Evolutionary conservation across 78 protist species (phyloP).

Genomic region (Planoprotostelium fungivorum): DNA sequence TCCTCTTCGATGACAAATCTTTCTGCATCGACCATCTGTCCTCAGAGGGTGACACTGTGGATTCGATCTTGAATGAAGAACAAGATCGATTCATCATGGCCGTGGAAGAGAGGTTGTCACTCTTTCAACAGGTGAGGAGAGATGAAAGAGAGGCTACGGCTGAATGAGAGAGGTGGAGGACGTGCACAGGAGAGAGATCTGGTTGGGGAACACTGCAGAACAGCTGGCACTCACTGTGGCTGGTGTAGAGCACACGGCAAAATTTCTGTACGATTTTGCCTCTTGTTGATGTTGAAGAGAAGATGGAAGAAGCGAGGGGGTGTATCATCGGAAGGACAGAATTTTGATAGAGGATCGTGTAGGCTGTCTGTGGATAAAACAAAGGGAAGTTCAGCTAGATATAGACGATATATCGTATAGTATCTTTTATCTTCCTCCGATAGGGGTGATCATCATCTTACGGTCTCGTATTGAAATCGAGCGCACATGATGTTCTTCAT

Average conservation of each 20-base stretch:
- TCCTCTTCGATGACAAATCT: not conserved
- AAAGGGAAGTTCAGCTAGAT: too few relatives aligned
- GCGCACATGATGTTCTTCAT: too few relatives aligned
- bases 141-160: not conserved
- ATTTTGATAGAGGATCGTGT: too few relatives aligned
- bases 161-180: not conserved
- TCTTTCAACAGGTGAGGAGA: not conserved
- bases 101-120: not conserved
- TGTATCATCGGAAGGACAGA: too few relatives aligned
- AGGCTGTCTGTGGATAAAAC: too few relatives aligned
- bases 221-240: not conserved
- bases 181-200: not conserved
- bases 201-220: not conserved
- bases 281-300: not conserved
- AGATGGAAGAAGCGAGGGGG: too few relatives aligned
- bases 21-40: not conserved
- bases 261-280: not conserved
- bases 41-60: not conserved
- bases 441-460: too few relatives aligned
- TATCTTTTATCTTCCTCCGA: too few relatives aligned
- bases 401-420: too few relatives aligned
- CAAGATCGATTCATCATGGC: not conserved
- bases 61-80: not conserved
- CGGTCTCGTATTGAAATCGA: too few relatives aligned
- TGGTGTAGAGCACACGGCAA: not conserved